These are phyloP conservation scores for Linum trigynum DNA, from an alignment of 345 rosid genomes.

Conservation along the genomic window DNA sequence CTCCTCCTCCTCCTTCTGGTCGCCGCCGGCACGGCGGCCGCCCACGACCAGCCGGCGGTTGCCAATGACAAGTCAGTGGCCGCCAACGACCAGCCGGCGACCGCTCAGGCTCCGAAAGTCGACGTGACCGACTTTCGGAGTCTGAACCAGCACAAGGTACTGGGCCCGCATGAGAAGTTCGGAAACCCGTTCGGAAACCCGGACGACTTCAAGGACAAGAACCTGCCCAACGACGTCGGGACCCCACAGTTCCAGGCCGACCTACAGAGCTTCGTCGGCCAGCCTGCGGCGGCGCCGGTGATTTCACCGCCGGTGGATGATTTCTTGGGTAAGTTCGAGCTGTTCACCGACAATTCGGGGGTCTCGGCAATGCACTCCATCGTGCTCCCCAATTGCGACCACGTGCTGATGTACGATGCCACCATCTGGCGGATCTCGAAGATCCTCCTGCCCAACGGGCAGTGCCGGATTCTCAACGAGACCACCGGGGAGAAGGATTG, in stretches of 20 bases:
- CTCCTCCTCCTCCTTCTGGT: no score
- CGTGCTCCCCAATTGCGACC: neutral
- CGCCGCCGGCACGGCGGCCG: no score
- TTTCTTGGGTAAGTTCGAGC: neutral
- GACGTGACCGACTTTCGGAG: no score
- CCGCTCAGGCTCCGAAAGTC: no score
- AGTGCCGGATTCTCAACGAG: neutral
- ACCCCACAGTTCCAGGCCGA: no score
- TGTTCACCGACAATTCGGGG: neutral
- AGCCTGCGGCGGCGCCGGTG: no score
- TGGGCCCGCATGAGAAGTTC: no score
- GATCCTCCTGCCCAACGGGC: neutral
- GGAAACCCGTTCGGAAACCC: no score
- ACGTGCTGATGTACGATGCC: neutral
- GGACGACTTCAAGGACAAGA: no score
- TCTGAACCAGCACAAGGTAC: no score
- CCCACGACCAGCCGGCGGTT: neutral
- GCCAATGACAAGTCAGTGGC: neutral
- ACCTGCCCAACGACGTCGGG: no score
- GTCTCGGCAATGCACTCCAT: neutral
- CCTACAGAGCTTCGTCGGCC: no score
- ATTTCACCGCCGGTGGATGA: neutral
- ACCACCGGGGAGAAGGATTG: neutral
- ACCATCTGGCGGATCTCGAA: neutral
- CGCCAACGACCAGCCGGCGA: neutral